phyloP scores from a whole-genome alignment of 179 eudicot species.

The Amaranthus tricolor region DNA sequence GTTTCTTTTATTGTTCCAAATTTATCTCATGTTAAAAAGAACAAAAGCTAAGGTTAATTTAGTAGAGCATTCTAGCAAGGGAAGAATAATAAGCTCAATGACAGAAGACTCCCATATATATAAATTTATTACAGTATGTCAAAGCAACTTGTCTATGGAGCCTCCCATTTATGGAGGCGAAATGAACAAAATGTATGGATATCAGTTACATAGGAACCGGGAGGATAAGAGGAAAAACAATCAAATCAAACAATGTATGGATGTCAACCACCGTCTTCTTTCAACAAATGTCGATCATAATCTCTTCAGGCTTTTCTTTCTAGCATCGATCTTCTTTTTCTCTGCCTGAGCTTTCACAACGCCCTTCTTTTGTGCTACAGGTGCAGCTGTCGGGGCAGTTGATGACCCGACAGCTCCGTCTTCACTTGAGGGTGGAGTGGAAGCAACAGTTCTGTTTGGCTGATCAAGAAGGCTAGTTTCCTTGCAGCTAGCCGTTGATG shows the following conservation, averaged over 20 bases:
- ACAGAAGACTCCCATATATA: conserved; percentile 6
- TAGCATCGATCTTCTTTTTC: conserved; percentile 87
- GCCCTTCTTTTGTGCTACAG: conserved; percentile 45
- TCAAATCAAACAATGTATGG: not conserved
- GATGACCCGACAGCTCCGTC: conserved; percentile 45
- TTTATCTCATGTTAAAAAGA: too few species aligned
- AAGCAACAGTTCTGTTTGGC: conserved; percentile 28
- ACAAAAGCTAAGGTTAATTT: not conserved
- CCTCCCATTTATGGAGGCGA: conserved; percentile 12
- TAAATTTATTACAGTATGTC: conserved; percentile 18
- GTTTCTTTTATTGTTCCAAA: too few species aligned
- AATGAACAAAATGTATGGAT: not conserved
- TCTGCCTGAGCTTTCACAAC: conserved; percentile 58
- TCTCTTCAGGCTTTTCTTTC: conserved; percentile 91
- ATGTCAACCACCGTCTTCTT: not conserved
- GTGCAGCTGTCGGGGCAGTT: not conserved
- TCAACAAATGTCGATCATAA: conserved; percentile 31
- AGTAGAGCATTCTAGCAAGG: too few species aligned
- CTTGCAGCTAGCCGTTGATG: conserved; percentile 41
- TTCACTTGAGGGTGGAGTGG: conserved; percentile 31
- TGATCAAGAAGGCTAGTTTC: conserved; percentile 48
- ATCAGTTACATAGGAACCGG: too few species aligned
- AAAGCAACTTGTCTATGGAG: conserved; percentile 18
- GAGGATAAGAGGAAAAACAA: not conserved
- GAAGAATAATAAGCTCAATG: not conserved